Base-by-base conservation (phyloP, 306 rosid genomes). In the Ormosia emarginata region DNA sequence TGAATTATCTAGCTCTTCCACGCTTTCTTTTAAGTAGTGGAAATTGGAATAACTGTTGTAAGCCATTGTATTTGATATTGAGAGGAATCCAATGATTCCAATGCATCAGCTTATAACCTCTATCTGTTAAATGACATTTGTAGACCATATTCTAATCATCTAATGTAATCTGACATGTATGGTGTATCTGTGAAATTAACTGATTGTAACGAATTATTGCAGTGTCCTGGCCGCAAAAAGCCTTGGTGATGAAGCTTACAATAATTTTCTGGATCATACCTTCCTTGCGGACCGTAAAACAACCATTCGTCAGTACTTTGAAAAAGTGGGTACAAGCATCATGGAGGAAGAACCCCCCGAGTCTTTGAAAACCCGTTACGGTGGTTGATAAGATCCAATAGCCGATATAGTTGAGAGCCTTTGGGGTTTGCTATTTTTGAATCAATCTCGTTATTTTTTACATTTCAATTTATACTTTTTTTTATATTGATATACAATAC, bases 261-360 rank as follows among this genome's bases (percentile, higher is more conserved):
- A 79, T 18, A 82, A 88, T 75, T 85, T 88, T 34, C 56, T 87
- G 83, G 87, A 85, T 46, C 88, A 85, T 30, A 88, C 81, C 2
- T 88, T 85, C 71, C 75, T 82, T 66, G 87, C 58, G 34, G 90
- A 87, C 69, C 87, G 87, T 18, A 59, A 58, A 66, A 87, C 90
- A 67, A 85, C 79, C 67, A 82, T 85, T 18, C 88, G 85, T 5
- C 78, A 65, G 79, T 82, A 85, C 83, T 82, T 87, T 12, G 85
- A 79, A 68, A 79, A 79, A 44, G 75, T 75, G 41, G 83, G 81
- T 18, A 39, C 83, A 41, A 36, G 66, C 75, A 65, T 88, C 40
- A 74, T 85, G 85, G 87, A 87, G 3, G 87, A 82, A 79, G 83
- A 82, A 57, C 87, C 90, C 36, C 88, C 87, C 0, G 85, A 82